Base-by-base conservation (phyloP, 192 early-diverging fungal species). In the Blastocladiella britannica region DNA sequence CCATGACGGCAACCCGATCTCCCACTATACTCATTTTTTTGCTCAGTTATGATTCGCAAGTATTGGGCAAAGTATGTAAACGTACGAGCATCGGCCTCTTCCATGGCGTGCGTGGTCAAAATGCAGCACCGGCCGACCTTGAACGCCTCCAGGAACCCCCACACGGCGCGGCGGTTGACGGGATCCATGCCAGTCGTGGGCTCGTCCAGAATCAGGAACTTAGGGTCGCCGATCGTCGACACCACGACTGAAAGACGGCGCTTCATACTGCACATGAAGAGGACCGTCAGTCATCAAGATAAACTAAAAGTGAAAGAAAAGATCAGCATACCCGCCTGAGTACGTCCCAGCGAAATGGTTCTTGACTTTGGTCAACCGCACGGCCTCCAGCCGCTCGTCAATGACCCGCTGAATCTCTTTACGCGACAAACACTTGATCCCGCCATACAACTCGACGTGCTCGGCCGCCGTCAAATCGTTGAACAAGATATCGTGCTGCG, bases 141-240 rank as follows among this genome's bases (percentile, higher is more conserved):
- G 65, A 85, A 87, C 59, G 82, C 75, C 61, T 84, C 82, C 58
- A 87, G 71, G 67, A 87, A 87, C 24, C 60, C 63, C 85, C 85
- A 87, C 0, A 87, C 83, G 59, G 83, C 73, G 22, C 85, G 69
- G 51, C 83, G 74, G 64, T 87, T 86, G 47, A 86, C 76, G 0
- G 85, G 85, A 53, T 87, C 85, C 83, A 87, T 86, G 55, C 84
- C 84, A 52, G 66, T 67, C 4, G 71, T 75, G 26, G 82, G 79
- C 62, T 85, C 83, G 60, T 82, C 82, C 63, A 84, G 57, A 54
- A 84, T 69, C 20, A 84, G 70, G 55, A 86, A 79, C 52, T 66
- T 63, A 9, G 82, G 82, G 58, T 84, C 78, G 22, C 82, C 80
- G 53, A 87, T 78, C 2, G 81, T 81, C 12, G 85, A 75, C 56